Evolutionary conservation across 306 rosid species (phyloP).

Genomic region (Calophaca sinica): DNA sequence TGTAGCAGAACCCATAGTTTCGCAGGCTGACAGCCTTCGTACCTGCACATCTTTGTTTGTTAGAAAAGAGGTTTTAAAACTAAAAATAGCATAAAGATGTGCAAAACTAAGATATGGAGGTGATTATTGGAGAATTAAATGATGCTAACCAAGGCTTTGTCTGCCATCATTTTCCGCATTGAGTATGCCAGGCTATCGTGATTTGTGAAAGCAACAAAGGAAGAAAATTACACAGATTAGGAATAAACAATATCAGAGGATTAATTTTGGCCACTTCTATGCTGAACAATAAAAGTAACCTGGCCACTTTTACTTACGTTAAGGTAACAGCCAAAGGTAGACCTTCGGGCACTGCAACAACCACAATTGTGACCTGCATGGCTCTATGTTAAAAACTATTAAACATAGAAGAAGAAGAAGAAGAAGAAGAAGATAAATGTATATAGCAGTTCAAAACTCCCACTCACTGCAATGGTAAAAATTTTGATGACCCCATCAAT

Average conservation of each 20-base stretch:
- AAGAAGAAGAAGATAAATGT: background rate
- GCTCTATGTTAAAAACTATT: constrained; percentile 46
- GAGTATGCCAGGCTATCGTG: constrained; percentile 88
- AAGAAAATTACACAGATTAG: constrained; percentile 41
- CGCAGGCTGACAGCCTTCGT: constrained; percentile 95
- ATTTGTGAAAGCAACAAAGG: constrained; percentile 30
- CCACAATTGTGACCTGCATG: constrained; percentile 97
- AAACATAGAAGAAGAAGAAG: constrained; percentile 1
- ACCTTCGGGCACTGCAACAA: constrained; percentile 99
- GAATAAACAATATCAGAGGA: constrained; percentile 32
- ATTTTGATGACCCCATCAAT: constrained; percentile 78
- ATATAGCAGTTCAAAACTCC: constrained; percentile 38
- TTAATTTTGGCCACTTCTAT: constrained; percentile 23
- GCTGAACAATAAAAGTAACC: constrained; percentile 27
- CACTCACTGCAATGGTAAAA: constrained; percentile 93
- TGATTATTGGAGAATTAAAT: constrained; percentile 22
- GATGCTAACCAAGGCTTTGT: constrained; percentile 85
- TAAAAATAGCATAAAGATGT: constrained; percentile 28
- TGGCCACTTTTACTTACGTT: constrained; percentile 68
- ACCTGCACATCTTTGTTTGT: constrained; percentile 65
- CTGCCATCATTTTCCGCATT: constrained; percentile 99
- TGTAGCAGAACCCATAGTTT: constrained; percentile 99
- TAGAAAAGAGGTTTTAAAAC: constrained; percentile 41
- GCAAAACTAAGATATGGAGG: constrained; percentile 35
- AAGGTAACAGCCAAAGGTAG: constrained; percentile 98